phyloP scores from a whole-genome alignment of 352 stramenopile genomes.

The Globisporangium sylvaticum region DNA sequence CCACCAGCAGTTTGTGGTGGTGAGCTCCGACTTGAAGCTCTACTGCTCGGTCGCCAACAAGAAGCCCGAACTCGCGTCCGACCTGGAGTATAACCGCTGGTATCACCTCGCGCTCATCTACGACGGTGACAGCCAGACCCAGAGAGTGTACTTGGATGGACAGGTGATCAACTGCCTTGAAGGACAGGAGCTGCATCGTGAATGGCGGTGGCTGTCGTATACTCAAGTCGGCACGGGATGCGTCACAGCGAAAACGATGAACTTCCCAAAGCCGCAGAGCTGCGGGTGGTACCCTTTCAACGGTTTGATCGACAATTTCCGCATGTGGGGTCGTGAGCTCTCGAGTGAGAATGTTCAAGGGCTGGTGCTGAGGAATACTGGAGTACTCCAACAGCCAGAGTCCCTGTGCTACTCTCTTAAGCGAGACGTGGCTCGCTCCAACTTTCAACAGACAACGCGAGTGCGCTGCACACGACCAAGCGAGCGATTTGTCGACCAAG shows the following conservation, averaged over 20 bases:
- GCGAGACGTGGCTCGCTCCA: neutral
- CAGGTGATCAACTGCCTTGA: slow-evolving; percentile 17
- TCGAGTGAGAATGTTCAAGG: neutral
- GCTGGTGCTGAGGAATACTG: neutral
- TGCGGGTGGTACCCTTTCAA: slow-evolving; percentile 46
- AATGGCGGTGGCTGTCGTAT: slow-evolving; percentile 34
- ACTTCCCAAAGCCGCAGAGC: slow-evolving; percentile 23
- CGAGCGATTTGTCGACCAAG: neutral
- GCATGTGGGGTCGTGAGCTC: slow-evolving; percentile 16
- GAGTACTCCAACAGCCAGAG: neutral
- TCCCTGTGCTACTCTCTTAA: neutral
- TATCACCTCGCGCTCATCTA: slow-evolving; percentile 47
- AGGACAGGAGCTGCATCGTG: slow-evolving; percentile 19
- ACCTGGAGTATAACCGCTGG: slow-evolving; percentile 29
- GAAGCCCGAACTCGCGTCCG: slow-evolving; percentile 18
- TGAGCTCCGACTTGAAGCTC: slow-evolving; percentile 34
- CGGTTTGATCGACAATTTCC: slow-evolving; percentile 32
- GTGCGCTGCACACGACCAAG: neutral
- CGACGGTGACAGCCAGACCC: slow-evolving; percentile 20
- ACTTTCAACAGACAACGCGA: neutral
- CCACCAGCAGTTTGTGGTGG: slow-evolving; percentile 36
- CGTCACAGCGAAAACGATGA: slow-evolving; percentile 20
- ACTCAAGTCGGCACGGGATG: slow-evolving; percentile 41
- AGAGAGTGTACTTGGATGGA: slow-evolving; percentile 40
- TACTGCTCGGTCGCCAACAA: slow-evolving; percentile 45